Evolutionary conservation across 2,329 filamentous ascomycete species (phyloP).

Genomic region (Penicillium freii): DNA sequence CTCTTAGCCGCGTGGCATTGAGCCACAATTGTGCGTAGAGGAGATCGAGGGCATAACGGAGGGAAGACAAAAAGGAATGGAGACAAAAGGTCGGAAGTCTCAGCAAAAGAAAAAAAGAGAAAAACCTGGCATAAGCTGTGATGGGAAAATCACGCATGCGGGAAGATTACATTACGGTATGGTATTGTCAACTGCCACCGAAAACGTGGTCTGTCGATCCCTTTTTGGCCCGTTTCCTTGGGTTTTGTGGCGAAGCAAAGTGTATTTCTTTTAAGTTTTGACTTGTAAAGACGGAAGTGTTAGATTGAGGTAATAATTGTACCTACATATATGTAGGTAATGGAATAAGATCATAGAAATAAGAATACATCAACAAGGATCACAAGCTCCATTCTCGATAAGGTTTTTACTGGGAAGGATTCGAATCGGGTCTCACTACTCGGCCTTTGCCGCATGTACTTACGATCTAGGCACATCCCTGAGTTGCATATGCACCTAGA

Average conservation of each 20-base stretch:
- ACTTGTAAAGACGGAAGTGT: not conserved
- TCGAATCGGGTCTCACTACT: not conserved
- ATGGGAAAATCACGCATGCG: constrained; percentile 13
- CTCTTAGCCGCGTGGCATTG: constrained; percentile 23
- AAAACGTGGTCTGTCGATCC: constrained; percentile 17
- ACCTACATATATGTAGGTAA: not conserved
- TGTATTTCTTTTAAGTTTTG: not conserved
- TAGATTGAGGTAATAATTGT: not conserved
- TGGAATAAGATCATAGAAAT: too few relatives aligned
- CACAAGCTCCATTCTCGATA: not conserved
- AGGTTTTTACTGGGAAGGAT: not conserved
- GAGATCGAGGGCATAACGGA: constrained; percentile 4
- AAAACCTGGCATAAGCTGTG: not conserved
- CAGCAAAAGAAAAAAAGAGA: not conserved
- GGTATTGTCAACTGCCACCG: constrained; percentile 16
- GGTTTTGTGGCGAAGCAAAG: constrained; percentile 4
- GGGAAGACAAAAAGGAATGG: not conserved
- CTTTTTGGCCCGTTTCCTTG: not conserved
- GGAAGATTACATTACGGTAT: constrained; percentile 13
- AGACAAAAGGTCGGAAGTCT: not conserved
- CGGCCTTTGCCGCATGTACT: not conserved
- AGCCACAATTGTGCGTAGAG: constrained; percentile 6
- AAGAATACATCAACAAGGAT: not conserved
- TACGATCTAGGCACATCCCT: not conserved
- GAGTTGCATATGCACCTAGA: not conserved